phyloP scores from a whole-genome alignment of 2,329 filamentous ascomycete species.

The Paramyrothecium sp. region DNA sequence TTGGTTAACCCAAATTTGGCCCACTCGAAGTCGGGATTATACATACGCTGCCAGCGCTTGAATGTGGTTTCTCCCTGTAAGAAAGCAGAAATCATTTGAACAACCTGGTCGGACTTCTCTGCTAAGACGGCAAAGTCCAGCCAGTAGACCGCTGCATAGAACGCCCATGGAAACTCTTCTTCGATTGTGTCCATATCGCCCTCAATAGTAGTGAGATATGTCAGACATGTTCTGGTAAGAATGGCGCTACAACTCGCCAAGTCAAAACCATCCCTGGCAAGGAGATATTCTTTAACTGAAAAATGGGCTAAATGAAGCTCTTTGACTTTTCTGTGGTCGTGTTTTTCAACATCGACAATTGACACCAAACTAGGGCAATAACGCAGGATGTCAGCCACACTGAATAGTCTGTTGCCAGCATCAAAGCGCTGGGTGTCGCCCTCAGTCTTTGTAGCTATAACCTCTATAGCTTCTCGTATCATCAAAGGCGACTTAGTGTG shows the following conservation, averaged over 20 bases:
- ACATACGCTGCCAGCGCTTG: conserved; percentile 1
- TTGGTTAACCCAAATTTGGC: neutral
- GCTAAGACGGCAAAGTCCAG: conserved; percentile 5
- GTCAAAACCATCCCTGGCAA: conserved; percentile 2
- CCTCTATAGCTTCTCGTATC: conserved; percentile 14
- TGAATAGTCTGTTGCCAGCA: conserved; percentile 4
- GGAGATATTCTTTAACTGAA: conserved; percentile 21
- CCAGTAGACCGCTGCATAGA: conserved; percentile 17
- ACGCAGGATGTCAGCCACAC: neutral
- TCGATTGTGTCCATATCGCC: conserved; percentile 2
- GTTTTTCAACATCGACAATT: neutral
- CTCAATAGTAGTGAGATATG: conserved; percentile 14
- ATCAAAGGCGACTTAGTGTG: conserved; percentile 11
- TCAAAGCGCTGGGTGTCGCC: conserved; percentile 9
- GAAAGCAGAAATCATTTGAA: conserved; percentile 7
- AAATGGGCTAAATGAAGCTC: conserved; percentile 21
- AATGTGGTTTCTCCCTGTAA: conserved; percentile 9
- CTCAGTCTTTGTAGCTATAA: conserved; percentile 17
- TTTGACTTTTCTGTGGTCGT: neutral
- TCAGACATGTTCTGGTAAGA: conserved; percentile 18
- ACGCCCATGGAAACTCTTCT: conserved; percentile 13
- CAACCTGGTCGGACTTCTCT: conserved; percentile 4
- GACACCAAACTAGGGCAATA: conserved; percentile 15
- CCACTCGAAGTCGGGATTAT: neutral
- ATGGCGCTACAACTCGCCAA: conserved; percentile 7